phyloP scores from a whole-genome alignment of 352 stramenopile genomes.

The Pythium chondricola region DNA sequence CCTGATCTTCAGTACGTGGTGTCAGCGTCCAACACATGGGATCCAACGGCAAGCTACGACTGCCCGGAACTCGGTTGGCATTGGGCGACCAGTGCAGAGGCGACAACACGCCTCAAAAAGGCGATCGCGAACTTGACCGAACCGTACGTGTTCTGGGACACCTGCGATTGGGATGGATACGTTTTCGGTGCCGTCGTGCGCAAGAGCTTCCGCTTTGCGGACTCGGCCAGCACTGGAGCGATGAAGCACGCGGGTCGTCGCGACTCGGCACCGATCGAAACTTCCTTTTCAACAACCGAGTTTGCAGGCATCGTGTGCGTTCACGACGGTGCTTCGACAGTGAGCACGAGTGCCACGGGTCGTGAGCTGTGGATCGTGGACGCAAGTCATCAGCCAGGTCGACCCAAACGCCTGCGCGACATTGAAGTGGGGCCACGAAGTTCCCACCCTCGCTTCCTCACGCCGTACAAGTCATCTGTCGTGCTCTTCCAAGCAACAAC shows the following conservation, averaged over 20 bases:
- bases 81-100: slow-evolving; percentile 56
- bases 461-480: slow-evolving; percentile 24
- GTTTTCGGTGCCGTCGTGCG: slow-evolving; percentile 36
- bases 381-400: slow-evolving; percentile 12
- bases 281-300: slow-evolving; percentile 22
- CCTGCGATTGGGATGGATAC: slow-evolving; percentile 69
- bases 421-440: slow-evolving; percentile 23
- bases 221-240: slow-evolving; percentile 49
- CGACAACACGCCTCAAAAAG: not conserved
- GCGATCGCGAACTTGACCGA: slow-evolving; percentile 12
- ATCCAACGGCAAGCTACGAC: slow-evolving; percentile 39
- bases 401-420: slow-evolving; percentile 43
- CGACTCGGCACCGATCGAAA: slow-evolving; percentile 31
- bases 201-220: slow-evolving; percentile 67
- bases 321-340: slow-evolving; percentile 12
- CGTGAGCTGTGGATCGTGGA: slow-evolving; percentile 66
- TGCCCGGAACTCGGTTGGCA: slow-evolving; percentile 59
- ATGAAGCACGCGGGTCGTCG: slow-evolving; percentile 58
- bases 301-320: slow-evolving; percentile 83
- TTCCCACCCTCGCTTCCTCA: slow-evolving; percentile 40
- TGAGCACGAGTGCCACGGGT: slow-evolving; percentile 18
- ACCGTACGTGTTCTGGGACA: slow-evolving; percentile 60
- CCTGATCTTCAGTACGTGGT: slow-evolving; percentile 56
- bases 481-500: slow-evolving; percentile 56
- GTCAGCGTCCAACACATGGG: slow-evolving; percentile 36